Evolutionary conservation across 768 basidiomycete genomes (phyloP), one percentile per base, ranked within the genome.

Genomic region (Suillus subluteus): DNA sequence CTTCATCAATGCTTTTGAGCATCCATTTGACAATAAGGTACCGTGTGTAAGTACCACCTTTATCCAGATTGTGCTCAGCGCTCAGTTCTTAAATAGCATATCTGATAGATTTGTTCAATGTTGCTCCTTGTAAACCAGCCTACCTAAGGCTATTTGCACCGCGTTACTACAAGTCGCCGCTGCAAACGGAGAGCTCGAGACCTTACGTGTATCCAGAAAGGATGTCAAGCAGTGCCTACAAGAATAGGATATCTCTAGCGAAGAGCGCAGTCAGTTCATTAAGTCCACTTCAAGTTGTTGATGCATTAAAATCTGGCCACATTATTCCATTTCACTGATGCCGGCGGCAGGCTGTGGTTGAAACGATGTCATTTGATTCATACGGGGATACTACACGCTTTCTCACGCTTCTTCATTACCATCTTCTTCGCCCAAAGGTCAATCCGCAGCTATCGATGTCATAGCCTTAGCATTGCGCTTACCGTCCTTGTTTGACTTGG

Each of bases 401-500:
- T 74, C 85, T 48, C 88, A 89, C 70, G 81, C 91, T 50, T 85
- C 84, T 65, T 85, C 86, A 12, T 79, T 93, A 26, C 84, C 88
- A 3, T 65, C 86, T 2, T 79, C 83, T 2, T 88, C 88, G 0
- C 78, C 86, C 26, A 74, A 80, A 9, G 82, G 86, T 21, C 79
- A 84, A 65, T 58, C 79, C 8, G 88, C 86, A 55, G 89, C 90
- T 11, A 69, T 88, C 26, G 83, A 88, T 43, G 78, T 84, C 48
- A 88, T 94, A 67, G 83, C 86, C 9, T 80, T 84, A 8, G 88
- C 91, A n/a, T 82, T 94, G 38, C 85, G 87, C 38, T 80, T 89
- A 44, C 88, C 90, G 2, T 79, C 79, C 15, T 76, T 91, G 66
- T 92, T 95, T 77, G 88, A 96, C 78, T 92, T 95, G 72, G 93